phyloP scores from a whole-genome alignment of 441 rosid species.

The Gossypium gossypioides region DNA sequence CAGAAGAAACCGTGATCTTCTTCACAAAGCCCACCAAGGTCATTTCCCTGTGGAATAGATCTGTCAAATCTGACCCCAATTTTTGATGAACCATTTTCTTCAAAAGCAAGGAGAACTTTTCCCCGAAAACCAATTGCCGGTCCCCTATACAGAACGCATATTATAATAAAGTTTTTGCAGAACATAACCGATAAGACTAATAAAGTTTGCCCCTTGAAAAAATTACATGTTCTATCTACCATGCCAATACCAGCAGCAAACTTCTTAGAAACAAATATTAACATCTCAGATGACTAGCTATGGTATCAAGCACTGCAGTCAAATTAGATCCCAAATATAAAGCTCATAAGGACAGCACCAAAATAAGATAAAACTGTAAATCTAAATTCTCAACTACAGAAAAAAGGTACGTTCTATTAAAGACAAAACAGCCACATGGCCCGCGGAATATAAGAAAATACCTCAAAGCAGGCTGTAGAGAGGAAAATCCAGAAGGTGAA shows the following conservation, averaged over 20 bases:
- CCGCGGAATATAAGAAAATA: slow-evolving; percentile 8
- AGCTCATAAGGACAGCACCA: not conserved
- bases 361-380: not conserved
- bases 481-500: slow-evolving; percentile 39
- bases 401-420: not conserved
- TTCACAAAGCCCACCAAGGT: slow-evolving; percentile 93
- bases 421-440: not conserved
- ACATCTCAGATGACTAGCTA: not conserved
- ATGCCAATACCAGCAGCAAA: slow-evolving; percentile 2
- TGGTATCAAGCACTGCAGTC: not conserved
- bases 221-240: not conserved
- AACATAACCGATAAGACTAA: not conserved
- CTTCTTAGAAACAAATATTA: not conserved
- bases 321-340: not conserved
- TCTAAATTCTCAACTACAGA: not conserved
- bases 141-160: slow-evolving; percentile 44
- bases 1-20: slow-evolving; percentile 89
- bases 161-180: not conserved
- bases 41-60: slow-evolving; percentile 78
- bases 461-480: slow-evolving; percentile 48
- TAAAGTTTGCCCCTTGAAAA: not conserved
- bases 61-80: slow-evolving; percentile 92
- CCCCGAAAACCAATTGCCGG: slow-evolving; percentile 77
- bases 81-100: slow-evolving; percentile 80
- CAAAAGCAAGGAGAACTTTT: slow-evolving; percentile 84